Evolutionary conservation across 352 stramenopile species (phyloP).

Genomic region (Globisporangium splendens): DNA sequence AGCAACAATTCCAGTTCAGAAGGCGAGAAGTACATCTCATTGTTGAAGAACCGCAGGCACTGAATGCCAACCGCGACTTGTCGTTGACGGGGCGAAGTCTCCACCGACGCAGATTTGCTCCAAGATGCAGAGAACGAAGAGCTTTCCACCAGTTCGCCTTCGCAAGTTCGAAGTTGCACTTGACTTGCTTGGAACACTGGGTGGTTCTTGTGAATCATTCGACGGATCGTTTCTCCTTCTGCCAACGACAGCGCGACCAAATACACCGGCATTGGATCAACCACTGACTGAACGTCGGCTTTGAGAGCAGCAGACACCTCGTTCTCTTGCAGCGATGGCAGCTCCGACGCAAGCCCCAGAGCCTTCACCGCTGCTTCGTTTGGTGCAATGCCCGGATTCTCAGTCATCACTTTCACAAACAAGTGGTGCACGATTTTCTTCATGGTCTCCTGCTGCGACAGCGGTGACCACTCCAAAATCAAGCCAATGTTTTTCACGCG

Average conservation of each 20-base stretch:
- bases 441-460: constrained; percentile 71
- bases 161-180: constrained; percentile 72
- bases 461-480: constrained; percentile 84
- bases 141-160: constrained; percentile 79
- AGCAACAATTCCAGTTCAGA: constrained; percentile 92
- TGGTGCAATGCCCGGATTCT: constrained; percentile 31
- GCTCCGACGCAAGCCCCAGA: constrained; percentile 20
- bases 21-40: constrained; percentile 97
- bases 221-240: constrained; percentile 96
- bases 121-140: constrained; percentile 69
- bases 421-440: constrained; percentile 59
- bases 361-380: constrained; percentile 77
- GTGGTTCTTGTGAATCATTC: constrained; percentile 93
- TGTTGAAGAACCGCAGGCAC: constrained; percentile 98
- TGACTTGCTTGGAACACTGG: constrained; percentile 65
- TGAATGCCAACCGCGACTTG: constrained; percentile 55
- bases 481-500: constrained; percentile 88
- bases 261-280: constrained; percentile 61
- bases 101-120: constrained; percentile 12
- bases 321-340: constrained; percentile 17
- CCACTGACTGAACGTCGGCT: constrained; percentile 31
- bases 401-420: constrained; percentile 49
- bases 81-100: constrained; percentile 16
- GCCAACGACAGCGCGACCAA: constrained; percentile 95
- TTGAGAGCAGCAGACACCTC: constrained; percentile 32